phyloP scores from a whole-genome alignment of 257 asterid species.

The Petrea volubilis region DNA sequence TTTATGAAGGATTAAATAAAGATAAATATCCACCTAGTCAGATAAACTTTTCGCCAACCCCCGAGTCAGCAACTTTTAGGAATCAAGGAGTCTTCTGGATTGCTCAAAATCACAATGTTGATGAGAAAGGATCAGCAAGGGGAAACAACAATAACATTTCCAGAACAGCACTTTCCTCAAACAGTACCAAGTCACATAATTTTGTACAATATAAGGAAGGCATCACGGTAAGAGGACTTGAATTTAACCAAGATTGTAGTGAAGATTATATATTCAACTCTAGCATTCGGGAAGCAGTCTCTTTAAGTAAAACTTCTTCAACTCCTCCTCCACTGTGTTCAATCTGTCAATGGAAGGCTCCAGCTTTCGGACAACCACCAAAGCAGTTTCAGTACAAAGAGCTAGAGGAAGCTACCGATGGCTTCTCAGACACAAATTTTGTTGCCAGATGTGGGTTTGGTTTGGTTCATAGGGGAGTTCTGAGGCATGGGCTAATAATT shows the following conservation, averaged over 20 bases:
- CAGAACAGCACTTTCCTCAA: conserved; percentile 20
- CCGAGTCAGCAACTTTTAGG: conserved; percentile 37
- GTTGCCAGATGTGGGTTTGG: conserved; percentile 79
- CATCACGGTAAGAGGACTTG: conserved; percentile 11
- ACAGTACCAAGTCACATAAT: conserved; percentile 23
- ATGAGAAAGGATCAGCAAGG: conserved; percentile 25
- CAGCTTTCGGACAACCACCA: conserved; percentile 87
- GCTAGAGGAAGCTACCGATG: conserved; percentile 71
- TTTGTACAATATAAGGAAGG: conserved; percentile 21
- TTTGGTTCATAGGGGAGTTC: conserved; percentile 71
- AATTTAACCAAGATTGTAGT: conserved; percentile 20
- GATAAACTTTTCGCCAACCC: conserved; percentile 31
- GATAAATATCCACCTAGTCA: conserved; percentile 30
- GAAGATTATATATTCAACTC: conserved; percentile 44
- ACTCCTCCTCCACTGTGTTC: conserved; percentile 85
- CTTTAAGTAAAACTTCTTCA: conserved; percentile 57
- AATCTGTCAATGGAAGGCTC: conserved; percentile 71
- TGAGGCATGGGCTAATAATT: conserved; percentile 65
- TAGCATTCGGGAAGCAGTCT: conserved; percentile 78
- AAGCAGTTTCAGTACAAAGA: conserved; percentile 64
- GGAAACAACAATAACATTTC: conserved; percentile 33
- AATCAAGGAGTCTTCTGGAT: conserved; percentile 41
- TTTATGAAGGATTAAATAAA: conserved; percentile 51
- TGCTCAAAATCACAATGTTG: conserved; percentile 42
- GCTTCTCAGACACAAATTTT: conserved; percentile 61